These are phyloP conservation scores for Cardamine resedifolia DNA, from an alignment of 345 rosid species.

Conservation along the genomic window DNA sequence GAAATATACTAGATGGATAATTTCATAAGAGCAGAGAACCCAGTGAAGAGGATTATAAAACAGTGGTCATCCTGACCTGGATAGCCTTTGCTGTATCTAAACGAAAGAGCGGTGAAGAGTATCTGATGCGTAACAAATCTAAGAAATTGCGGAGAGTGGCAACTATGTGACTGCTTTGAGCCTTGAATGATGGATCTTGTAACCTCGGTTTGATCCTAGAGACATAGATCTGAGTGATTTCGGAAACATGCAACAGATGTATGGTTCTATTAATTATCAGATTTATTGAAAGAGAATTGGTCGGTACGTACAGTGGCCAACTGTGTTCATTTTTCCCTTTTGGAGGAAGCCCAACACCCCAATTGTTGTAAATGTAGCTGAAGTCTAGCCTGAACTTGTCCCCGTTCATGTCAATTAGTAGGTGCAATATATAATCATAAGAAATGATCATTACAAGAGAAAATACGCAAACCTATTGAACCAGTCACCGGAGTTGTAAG, in stretches of 20 bases:
- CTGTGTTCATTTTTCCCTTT: constrained; percentile 72
- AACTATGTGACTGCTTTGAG: constrained; percentile 67
- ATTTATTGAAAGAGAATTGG: not conserved
- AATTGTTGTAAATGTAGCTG: constrained; percentile 70
- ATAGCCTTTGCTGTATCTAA: constrained; percentile 69
- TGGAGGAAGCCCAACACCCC: constrained; percentile 98
- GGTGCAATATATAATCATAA: not conserved
- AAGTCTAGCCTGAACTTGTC: constrained; percentile 70
- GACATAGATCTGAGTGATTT: not conserved
- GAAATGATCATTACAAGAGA: not conserved
- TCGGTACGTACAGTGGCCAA: constrained; percentile 75
- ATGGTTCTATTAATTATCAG: not conserved
- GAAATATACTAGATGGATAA: too few species aligned
- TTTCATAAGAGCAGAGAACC: too few species aligned
- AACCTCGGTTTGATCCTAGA: constrained; percentile 84
- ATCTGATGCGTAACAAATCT: constrained; percentile 67
- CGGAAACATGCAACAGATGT: constrained; percentile 2
- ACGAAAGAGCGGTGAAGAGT: constrained; percentile 90
- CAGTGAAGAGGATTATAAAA: not conserved
- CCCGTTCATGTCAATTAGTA: constrained; percentile 1
- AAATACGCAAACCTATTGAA: constrained; percentile 68
- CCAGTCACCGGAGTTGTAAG: constrained; percentile 98
- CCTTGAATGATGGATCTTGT: constrained; percentile 84
- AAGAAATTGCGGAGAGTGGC: constrained; percentile 69
- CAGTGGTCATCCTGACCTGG: constrained; percentile 55